These are phyloP conservation scores for Fusarium udum DNA, from an alignment of 2,329 filamentous ascomycete species.

Conservation along the genomic window DNA sequence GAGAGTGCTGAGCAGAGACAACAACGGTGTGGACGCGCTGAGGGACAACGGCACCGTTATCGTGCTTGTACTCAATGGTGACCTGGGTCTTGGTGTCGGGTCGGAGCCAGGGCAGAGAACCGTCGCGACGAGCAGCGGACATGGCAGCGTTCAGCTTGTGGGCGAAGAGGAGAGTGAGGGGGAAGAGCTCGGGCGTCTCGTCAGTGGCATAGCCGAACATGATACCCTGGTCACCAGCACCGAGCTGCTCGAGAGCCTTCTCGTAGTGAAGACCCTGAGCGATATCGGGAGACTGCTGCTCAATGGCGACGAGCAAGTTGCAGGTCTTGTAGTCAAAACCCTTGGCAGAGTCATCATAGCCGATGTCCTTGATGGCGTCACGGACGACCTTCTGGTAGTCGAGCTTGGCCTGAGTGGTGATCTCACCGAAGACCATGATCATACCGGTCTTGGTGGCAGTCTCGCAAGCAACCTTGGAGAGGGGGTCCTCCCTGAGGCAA, in stretches of 20 bases:
- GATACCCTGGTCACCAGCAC: slow-evolving; percentile 99
- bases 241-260: slow-evolving; percentile 94
- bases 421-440: slow-evolving; percentile 99
- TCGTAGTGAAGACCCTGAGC: slow-evolving; percentile 99
- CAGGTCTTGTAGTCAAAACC: slow-evolving; percentile 99
- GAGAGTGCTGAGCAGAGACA: slow-evolving; percentile 92
- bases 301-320: slow-evolving; percentile 98
- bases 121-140: slow-evolving; percentile 87
- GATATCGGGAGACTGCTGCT: slow-evolving; percentile 99
- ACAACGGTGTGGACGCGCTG: slow-evolving; percentile 96
- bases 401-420: slow-evolving; percentile 92
- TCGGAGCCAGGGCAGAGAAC: slow-evolving; percentile 89
- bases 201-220: slow-evolving; percentile 99
- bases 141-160: slow-evolving; percentile 98
- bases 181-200: slow-evolving; percentile 97
- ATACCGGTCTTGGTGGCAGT: slow-evolving; percentile 99
- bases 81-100: slow-evolving; percentile 99
- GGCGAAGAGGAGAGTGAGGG: slow-evolving; percentile 90
- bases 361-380: slow-evolving; percentile 95
- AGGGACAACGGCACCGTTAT: slow-evolving; percentile 91
- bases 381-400: slow-evolving; percentile 99
- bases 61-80: slow-evolving; percentile 98
- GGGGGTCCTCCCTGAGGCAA: slow-evolving; percentile 91
- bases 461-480: slow-evolving; percentile 99
- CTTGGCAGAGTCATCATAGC: slow-evolving; percentile 96